phyloP scores from a whole-genome alignment of 148 eudicot species.

The Camellia sinensis region DNA sequence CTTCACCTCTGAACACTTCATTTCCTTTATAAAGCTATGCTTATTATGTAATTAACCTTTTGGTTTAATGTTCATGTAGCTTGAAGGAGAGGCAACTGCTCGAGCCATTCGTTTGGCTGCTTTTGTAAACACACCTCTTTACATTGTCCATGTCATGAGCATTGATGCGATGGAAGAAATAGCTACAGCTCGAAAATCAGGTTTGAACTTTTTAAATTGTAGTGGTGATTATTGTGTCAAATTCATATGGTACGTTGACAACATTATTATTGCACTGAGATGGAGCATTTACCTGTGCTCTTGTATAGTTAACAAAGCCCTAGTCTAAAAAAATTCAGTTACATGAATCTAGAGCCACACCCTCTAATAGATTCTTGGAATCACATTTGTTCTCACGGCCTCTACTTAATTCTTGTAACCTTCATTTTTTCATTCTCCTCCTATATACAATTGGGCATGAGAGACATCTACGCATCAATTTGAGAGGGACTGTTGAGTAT shows the following conservation, averaged over 20 bases:
- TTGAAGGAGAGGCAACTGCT: slow-evolving; percentile 96
- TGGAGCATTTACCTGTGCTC: neutral
- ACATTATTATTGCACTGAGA: neutral
- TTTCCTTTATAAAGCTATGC: neutral
- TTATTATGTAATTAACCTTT: neutral
- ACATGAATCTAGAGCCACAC: neutral
- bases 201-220: slow-evolving; percentile 26
- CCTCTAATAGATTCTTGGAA: neutral
- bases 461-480: too few relatives aligned
- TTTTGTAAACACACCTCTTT: slow-evolving; percentile 86
- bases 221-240: neutral
- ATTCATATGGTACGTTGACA: neutral
- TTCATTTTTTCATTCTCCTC: neutral
- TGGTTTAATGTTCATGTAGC: slow-evolving; percentile 41
- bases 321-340: neutral
- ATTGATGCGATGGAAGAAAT: slow-evolving; percentile 96
- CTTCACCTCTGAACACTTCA: neutral
- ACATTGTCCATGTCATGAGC: slow-evolving; percentile 98
- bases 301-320: neutral
- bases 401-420: neutral
- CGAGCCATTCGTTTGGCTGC: slow-evolving; percentile 91
- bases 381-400: neutral
- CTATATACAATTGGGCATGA: too few relatives aligned
- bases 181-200: slow-evolving; percentile 93
- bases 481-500: too few relatives aligned